A percentile compares a stretch with the other conserved stretches of the same genome.
phyloP scores from a whole-genome alignment of 441 rosid species.

The Eruca vesicaria region DNA sequence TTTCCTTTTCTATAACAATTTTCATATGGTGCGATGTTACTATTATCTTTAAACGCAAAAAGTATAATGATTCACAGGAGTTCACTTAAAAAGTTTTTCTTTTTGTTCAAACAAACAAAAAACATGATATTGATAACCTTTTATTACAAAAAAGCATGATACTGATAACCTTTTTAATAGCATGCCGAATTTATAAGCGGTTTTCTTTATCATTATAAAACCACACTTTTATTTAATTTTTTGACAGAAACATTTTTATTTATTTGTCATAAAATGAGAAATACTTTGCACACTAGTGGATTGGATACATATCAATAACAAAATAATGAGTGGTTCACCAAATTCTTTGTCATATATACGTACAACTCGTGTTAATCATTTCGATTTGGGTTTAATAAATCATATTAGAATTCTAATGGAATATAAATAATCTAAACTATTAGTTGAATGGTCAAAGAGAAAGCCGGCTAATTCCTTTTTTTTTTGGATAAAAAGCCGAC shows the following conservation, averaged over 20 bases:
- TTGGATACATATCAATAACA: neutral
- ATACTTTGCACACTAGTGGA: neutral
- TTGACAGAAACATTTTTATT: neutral
- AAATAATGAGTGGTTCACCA: neutral
- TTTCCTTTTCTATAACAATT: slow-evolving; percentile 20
- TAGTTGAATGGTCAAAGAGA: slow-evolving; percentile 22
- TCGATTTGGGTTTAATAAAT: neutral
- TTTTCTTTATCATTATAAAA: neutral
- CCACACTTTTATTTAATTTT: neutral
- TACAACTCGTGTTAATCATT: neutral
- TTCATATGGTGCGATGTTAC: slow-evolving; percentile 28
- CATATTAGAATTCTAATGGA: slow-evolving; percentile 1
- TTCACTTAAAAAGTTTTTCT: slow-evolving; percentile 15
- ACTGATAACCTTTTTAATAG: slow-evolving; percentile 1
- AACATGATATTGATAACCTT: neutral
- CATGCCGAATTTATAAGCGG: slow-evolving; percentile 4
- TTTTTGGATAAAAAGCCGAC: neutral
- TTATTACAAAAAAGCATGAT: slow-evolving; percentile 1
- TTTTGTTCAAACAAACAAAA: neutral
- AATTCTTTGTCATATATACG: slow-evolving; percentile 6
- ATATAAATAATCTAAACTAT: neutral
- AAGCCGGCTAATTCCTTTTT: slow-evolving; percentile 4
- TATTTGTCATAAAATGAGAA: neutral
- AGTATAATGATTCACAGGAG: neutral
- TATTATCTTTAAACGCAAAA: slow-evolving; percentile 17